phyloP scores from a whole-genome alignment of 2,329 filamentous ascomycete genomes.

The Talaromyces sp. region DNA sequence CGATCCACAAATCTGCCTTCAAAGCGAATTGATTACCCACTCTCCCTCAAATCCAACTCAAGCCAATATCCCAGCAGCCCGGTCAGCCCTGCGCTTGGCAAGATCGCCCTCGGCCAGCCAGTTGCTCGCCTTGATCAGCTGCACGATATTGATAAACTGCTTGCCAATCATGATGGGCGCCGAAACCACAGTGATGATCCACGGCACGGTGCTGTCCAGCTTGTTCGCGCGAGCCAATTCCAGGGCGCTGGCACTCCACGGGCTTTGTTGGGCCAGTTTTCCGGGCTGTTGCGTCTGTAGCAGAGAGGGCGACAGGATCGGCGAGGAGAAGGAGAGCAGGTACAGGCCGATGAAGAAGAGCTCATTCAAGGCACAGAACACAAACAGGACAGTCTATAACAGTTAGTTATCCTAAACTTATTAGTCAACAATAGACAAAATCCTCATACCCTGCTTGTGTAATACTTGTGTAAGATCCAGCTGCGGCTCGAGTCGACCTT shows the following conservation, averaged over 20 bases:
- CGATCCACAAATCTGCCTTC: background rate
- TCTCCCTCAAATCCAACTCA: background rate
- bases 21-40: background rate
- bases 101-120: conserved; percentile 92
- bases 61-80: conserved; percentile 26
- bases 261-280: conserved; percentile 52
- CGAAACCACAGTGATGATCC: conserved; percentile 74
- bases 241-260: conserved; percentile 86
- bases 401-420: background rate
- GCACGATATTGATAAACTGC: conserved; percentile 89
- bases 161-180: conserved; percentile 85
- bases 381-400: conserved; percentile 75
- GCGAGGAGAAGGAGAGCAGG: conserved; percentile 92
- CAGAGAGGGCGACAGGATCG: conserved; percentile 78
- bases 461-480: conserved; percentile 89
- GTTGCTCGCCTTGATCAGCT: conserved; percentile 86
- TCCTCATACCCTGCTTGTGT: conserved; percentile 79
- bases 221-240: conserved; percentile 94
- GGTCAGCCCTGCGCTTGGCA: conserved; percentile 51
- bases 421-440: conserved; percentile 2
- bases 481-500: conserved; percentile 82
- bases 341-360: conserved; percentile 98
- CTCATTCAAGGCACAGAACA: conserved; percentile 87
- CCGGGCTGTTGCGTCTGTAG: conserved; percentile 63
- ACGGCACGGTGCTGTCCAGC: conserved; percentile 69